These are phyloP conservation scores for Coniochaeta ligniaria DNA, from an alignment of 2,329 filamentous ascomycete species.

Conservation along the genomic window DNA sequence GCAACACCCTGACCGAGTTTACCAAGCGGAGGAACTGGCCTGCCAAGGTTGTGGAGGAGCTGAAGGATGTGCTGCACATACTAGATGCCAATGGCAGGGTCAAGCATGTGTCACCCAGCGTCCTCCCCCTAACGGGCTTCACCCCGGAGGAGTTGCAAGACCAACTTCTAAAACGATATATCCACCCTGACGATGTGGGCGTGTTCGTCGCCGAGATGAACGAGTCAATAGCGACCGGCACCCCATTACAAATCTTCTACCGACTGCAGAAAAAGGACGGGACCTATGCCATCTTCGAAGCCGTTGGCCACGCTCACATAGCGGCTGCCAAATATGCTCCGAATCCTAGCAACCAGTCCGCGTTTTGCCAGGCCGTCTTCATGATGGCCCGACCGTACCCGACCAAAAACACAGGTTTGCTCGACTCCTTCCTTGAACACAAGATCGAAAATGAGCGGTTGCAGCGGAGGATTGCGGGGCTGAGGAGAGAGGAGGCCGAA, in stretches of 20 bases:
- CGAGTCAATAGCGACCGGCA: slow-evolving; percentile 78
- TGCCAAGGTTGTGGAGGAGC: slow-evolving; percentile 79
- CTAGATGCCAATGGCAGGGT: slow-evolving; percentile 79
- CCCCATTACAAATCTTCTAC: slow-evolving; percentile 76
- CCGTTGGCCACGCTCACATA: slow-evolving; percentile 87
- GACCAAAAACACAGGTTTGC: slow-evolving; percentile 73
- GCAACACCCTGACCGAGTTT: slow-evolving; percentile 47
- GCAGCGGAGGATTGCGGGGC: slow-evolving; percentile 73
- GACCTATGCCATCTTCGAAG: slow-evolving; percentile 74
- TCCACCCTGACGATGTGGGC: slow-evolving; percentile 78
- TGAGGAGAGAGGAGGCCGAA: slow-evolving; percentile 78
- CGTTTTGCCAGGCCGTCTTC: slow-evolving; percentile 83
- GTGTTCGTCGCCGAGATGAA: slow-evolving; percentile 85
- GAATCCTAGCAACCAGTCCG: slow-evolving; percentile 55
- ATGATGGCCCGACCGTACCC: slow-evolving; percentile 89
- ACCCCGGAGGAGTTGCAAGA: slow-evolving; percentile 63
- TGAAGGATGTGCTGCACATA: slow-evolving; percentile 83
- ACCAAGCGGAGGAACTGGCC: slow-evolving; percentile 70
- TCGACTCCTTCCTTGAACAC: slow-evolving; percentile 92
- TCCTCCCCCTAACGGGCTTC: slow-evolving; percentile 69
- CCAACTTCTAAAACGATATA: slow-evolving; percentile 71
- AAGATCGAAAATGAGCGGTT: slow-evolving; percentile 94
- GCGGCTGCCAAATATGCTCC: slow-evolving; percentile 59
- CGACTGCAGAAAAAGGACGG: slow-evolving; percentile 71
- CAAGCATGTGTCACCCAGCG: slow-evolving; percentile 77